These are phyloP conservation scores for Flaveria brownii DNA, from an alignment of 129 eudicot species.

Conservation along the genomic window DNA sequence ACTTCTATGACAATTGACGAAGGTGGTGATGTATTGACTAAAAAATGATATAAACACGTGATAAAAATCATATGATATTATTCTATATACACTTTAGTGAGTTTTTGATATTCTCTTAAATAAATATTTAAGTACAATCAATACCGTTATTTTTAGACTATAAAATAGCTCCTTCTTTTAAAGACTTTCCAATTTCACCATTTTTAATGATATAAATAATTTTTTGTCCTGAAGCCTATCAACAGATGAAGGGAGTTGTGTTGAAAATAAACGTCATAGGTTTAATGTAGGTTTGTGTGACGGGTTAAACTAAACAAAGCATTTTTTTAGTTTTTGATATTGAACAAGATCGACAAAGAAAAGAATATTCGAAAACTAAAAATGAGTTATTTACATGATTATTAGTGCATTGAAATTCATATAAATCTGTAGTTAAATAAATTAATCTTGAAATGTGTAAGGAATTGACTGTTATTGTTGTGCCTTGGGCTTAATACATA, in stretches of 20 bases:
- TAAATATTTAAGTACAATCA: background rate
- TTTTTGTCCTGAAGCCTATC: background rate
- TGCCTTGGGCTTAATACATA: too few species aligned
- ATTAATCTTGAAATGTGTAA: too few species aligned
- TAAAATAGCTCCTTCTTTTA: background rate
- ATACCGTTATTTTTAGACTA: background rate
- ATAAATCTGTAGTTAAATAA: too few species aligned
- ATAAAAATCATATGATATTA: background rate
- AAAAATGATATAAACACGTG: background rate
- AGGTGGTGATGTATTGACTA: conserved; percentile 1
- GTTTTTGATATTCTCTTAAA: background rate
- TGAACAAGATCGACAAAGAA: too few species aligned
- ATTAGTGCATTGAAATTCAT: too few species aligned
- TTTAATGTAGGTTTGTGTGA: too few species aligned
- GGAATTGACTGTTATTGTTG: too few species aligned
- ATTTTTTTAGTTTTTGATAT: too few species aligned
- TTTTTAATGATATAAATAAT: background rate
- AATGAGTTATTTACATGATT: too few species aligned
- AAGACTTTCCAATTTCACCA: background rate
- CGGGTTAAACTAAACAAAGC: too few species aligned
- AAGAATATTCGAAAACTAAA: too few species aligned
- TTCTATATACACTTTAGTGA: background rate
- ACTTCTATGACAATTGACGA: background rate
- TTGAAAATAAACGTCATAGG: background rate
- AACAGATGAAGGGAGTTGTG: background rate